phyloP scores from a whole-genome alignment of 2,329 filamentous ascomycete genomes.

The Triangularia setosa region DNA sequence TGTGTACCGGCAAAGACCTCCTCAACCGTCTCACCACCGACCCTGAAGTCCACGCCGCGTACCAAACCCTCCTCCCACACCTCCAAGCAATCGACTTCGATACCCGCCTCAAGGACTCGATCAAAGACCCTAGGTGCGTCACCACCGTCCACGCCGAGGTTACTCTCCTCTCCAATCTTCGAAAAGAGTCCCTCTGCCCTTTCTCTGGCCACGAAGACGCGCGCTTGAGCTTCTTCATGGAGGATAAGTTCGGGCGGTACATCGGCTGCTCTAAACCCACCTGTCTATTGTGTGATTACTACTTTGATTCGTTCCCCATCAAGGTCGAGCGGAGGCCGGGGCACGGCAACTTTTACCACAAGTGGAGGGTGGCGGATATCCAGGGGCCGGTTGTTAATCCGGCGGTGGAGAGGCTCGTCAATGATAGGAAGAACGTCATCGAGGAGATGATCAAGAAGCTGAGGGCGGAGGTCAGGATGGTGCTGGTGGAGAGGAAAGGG shows the following conservation, averaged over 20 bases:
- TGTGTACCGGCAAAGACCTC: conserved; percentile 20
- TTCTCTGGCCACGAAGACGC: conserved; percentile 4
- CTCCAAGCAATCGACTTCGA: conserved; percentile 12
- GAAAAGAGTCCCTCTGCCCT: neutral
- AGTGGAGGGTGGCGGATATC: conserved; percentile 38
- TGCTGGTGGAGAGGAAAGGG: conserved; percentile 4
- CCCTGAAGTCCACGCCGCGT: neutral
- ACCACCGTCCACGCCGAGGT: conserved; percentile 37
- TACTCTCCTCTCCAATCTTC: conserved; percentile 28
- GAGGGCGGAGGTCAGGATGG: neutral
- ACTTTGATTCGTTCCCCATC: conserved; percentile 30
- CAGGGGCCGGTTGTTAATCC: neutral
- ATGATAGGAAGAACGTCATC: conserved; percentile 8
- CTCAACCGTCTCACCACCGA: conserved; percentile 14
- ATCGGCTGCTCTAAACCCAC: conserved; percentile 41
- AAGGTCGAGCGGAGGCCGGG: conserved; percentile 30
- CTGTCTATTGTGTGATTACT: conserved; percentile 37
- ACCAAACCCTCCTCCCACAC: neutral
- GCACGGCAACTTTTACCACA: conserved; percentile 38
- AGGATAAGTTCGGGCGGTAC: conserved; percentile 30
- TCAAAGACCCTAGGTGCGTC: conserved; percentile 12
- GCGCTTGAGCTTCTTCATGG: conserved; percentile 29
- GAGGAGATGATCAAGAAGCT: conserved; percentile 18
- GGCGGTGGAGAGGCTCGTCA: neutral
- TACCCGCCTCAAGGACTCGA: conserved; percentile 2